Base-by-base conservation (phyloP, 202 grass and related monocot species). In the Zoysia matrella region DNA sequence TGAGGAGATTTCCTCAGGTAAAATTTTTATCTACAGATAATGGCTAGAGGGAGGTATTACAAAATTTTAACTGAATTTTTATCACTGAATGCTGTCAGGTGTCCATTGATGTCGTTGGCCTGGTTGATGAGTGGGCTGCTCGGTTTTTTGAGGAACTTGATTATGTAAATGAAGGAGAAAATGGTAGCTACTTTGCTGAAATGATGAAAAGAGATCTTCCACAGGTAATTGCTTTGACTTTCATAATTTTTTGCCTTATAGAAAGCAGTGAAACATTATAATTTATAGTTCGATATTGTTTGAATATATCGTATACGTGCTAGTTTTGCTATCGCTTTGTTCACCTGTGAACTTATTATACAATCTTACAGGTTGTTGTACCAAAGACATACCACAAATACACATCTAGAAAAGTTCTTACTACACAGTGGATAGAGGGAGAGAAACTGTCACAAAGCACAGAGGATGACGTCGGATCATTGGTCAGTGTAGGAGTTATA, bases 71-170 rank as follows among this genome's bases (percentile, higher is more conserved):
- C 67, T 85, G 42, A 74, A 87, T 53, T n/a, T 15, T 57, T 54
- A 22, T 58, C 53, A 13, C 54, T 11, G 9, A 22, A 80, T 79
- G 41, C 49, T 81, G 18, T 79, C 70, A 98, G 92, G 80, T 98
- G 10, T 90, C 95, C 41, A 13, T 98, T 89, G 95, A 98, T 87
- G 90, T 98, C 55, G 95, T 98, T 86, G 95, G 95, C 48, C 86
- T 98, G 65, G 95, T 98, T 65, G 90, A 95, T 86, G 95, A 98
- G 81, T 98, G 95, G 95, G 90, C 95, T 54, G 79, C 95, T 84
- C 92, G 92, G 4, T 95, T 98, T 82, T 98, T 98, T 62, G 95
- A 98, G 88, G 95, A 98, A 85, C 95, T 98, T 71, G 95, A 98
- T 91, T 98, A 98, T 93, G 55, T 98, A 16, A 95, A 95, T 73